These are phyloP conservation scores for Irpex lacteus DNA, from an alignment of 1,284 basidiomycete species.

Conservation along the genomic window DNA sequence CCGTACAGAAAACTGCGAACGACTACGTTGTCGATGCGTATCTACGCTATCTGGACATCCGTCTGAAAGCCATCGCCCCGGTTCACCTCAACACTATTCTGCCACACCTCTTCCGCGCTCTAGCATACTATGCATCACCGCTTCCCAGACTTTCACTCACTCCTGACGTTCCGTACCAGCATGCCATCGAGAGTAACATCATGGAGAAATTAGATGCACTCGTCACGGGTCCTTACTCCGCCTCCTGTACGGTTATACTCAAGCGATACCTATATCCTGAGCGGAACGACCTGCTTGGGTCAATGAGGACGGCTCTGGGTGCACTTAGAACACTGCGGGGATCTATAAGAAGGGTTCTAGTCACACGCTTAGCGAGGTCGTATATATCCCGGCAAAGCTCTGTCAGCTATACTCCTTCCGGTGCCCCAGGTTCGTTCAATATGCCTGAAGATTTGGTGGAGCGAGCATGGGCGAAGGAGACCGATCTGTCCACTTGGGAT, in stretches of 20 bases:
- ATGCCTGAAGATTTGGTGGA: conserved; percentile 63
- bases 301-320: conserved; percentile 53
- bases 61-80: conserved; percentile 55
- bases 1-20: conserved; percentile 36
- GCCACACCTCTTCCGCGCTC: conserved; percentile 67
- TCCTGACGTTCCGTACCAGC: conserved; percentile 34
- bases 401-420: conserved; percentile 52
- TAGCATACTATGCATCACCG: conserved; percentile 59
- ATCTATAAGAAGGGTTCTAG: conserved; percentile 58
- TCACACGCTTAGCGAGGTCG: conserved; percentile 58
- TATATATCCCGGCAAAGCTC: conserved; percentile 57
- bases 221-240: conserved; percentile 61
- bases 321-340: conserved; percentile 66
- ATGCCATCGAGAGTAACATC: conserved; percentile 50
- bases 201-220: conserved; percentile 53
- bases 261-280: conserved; percentile 45
- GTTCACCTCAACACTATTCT: conserved; percentile 52
- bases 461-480: conserved; percentile 63
- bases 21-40: conserved; percentile 64
- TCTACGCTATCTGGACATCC: conserved; percentile 57
- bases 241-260: conserved; percentile 60
- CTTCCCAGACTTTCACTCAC: conserved; percentile 61
- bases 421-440: conserved; percentile 54
- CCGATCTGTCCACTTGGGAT: conserved; percentile 56
- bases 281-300: conserved; percentile 18